Conservation (phyloP, 345 rosid species). For the Clarkia xantiana region DNA sequence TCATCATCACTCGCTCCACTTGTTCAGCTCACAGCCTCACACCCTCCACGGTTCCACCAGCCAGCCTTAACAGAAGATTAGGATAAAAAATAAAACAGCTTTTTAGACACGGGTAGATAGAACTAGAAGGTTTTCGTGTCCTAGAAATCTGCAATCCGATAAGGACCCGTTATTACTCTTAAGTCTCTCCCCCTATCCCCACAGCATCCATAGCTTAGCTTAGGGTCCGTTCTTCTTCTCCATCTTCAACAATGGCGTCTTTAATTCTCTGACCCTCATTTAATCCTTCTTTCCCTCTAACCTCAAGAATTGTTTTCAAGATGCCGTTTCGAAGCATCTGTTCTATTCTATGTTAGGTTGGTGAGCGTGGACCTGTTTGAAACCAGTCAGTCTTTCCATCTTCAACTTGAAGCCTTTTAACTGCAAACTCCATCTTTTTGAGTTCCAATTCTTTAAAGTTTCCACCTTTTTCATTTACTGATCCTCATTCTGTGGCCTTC, state of each 20-base stretch:
- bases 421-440: neutral
- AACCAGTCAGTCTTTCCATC: conserved; percentile 11
- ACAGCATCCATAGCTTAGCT: no score
- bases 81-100: conserved; percentile 10
- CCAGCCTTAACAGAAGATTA: neutral
- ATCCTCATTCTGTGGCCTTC: neutral
- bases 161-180: no score
- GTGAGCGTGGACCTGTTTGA: conserved; percentile 28
- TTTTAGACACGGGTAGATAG: neutral
- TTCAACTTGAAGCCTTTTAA: conserved; percentile 28
- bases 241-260: no score
- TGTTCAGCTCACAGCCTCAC: neutral
- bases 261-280: no score
- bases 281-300: no score
- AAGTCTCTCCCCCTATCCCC: no score
- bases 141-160: no score
- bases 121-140: no score
- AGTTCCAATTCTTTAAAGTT: neutral
- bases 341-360: conserved; percentile 27
- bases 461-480: neutral
- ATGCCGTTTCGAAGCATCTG: no score
- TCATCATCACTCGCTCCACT: neutral
- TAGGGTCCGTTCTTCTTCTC: no score
- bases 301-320: no score
- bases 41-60: neutral